phyloP scores from a whole-genome alignment of 169 alveolate species.

The Plasmodium cynomolgi region DNA sequence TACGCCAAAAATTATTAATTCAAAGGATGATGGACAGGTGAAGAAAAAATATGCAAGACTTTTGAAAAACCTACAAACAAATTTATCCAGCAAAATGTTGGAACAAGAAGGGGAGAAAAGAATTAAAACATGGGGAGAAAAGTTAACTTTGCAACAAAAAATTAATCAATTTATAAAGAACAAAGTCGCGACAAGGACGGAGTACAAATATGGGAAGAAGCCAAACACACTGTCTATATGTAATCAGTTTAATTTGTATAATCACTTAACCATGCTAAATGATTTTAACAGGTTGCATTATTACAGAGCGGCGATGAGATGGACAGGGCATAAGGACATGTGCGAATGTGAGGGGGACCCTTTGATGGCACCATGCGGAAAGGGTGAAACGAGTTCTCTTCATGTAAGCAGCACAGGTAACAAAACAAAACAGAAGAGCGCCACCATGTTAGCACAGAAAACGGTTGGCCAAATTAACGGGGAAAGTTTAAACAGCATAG shows the following conservation, averaged over 20 bases:
- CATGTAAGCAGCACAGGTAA: conserved; percentile 15
- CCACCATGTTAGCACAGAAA: conserved; percentile 12
- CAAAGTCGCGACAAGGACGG: conserved; percentile 79
- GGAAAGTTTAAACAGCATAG: conserved; percentile 26
- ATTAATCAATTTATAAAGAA: conserved; percentile 77
- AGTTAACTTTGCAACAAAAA: conserved; percentile 77
- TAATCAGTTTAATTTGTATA: conserved; percentile 82
- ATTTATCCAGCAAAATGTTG: conserved; percentile 27
- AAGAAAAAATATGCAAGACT: conserved; percentile 58
- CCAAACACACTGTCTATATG: conserved; percentile 85
- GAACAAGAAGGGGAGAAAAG: conserved; percentile 75
- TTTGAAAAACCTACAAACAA: conserved; percentile 44
- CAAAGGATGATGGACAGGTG: background rate
- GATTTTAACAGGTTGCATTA: conserved; percentile 86
- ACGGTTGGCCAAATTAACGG: background rate
- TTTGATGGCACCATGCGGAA: background rate
- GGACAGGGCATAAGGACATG: conserved; percentile 82
- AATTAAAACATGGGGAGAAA: conserved; percentile 80
- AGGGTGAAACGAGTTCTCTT: background rate
- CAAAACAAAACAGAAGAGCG: background rate
- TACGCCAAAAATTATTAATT: background rate
- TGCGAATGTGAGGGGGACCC: background rate
- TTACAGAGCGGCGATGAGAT: conserved; percentile 86
- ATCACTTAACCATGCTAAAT: conserved; percentile 86
- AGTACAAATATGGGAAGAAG: conserved; percentile 80